Evolutionary conservation across 208 protist species (phyloP), one percentile per base, ranked within the genome.

Genomic region (Strigomonas culicis): DNA sequence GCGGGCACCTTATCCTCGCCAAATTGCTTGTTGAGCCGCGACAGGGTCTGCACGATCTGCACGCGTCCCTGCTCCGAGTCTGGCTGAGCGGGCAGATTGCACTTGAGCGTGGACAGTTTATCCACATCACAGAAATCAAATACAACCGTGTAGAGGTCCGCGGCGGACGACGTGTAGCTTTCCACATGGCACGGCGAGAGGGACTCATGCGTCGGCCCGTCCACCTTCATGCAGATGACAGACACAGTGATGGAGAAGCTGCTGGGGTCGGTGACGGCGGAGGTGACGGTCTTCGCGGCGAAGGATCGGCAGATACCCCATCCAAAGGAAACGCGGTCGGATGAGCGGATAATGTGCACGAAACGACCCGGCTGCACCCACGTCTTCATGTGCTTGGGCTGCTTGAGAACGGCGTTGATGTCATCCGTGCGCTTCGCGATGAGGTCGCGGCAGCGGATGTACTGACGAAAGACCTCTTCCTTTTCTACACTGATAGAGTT

Each of bases 311-410:
- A 94, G 25, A 97, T 69, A 30, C 90, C 91, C 94, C 92, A 98
- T 41, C 84, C 90, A 71, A 94, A 96, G 68, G 69, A 59, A 24
- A 73, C 31, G 28, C 80, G 65, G 63, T 94, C 88, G 2, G 81
- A 79, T 10, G 80, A 81, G 50, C 86, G 75, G 19, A 78, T 63
- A 28, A 97, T 81, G 43, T 72, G 75, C 19, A 99, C 88, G 21
- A 99, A 90, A 32, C 98, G 82, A 7, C 98, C 98, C 2, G 96
- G 65, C 64, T 99, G 92, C 27, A 99, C 74, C 77, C 98, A 99
- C 44, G 86, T 88, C 70, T 98, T 86, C 1, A 93, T 39, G 80
- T 97, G 88, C 34, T 82, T 66, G 28, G 98, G 97, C 68, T 97
- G 78, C 24, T 75, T 88, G n/a, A 95, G 60, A 53, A 95, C 88